phyloP scores from a whole-genome alignment of 345 rosid genomes.

The Populus euphratica region DNA sequence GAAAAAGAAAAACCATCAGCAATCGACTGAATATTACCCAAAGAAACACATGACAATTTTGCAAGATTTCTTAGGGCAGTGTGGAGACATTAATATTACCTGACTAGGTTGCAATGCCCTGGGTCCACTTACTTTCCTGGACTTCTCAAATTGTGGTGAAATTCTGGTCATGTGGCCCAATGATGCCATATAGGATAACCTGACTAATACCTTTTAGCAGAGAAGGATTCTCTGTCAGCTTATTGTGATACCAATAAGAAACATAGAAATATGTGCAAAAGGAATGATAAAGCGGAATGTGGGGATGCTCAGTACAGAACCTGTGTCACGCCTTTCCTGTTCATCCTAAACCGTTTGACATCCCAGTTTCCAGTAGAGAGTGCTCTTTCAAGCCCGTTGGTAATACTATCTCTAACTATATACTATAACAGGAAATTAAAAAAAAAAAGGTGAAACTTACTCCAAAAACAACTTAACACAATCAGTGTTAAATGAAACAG shows the following conservation, averaged over 20 bases:
- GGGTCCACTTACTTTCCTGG: constrained; percentile 99
- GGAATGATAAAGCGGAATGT: constrained; percentile 2
- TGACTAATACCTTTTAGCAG: constrained; percentile 55
- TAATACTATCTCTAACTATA: constrained; percentile 42
- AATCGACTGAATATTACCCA: constrained; percentile 5
- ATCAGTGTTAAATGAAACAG: background rate
- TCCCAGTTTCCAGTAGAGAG: constrained; percentile 94
- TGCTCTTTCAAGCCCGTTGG: constrained; percentile 72
- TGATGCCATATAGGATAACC: constrained; percentile 77
- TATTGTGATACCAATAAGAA: constrained; percentile 5
- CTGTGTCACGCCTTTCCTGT: constrained; percentile 97
- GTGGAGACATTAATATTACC: constrained; percentile 37
- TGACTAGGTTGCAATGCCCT: constrained; percentile 98
- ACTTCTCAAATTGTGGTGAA: constrained; percentile 86
- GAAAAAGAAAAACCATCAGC: background rate
- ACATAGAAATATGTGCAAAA: constrained; percentile 10
- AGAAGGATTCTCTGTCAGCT: constrained; percentile 22
- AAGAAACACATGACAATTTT: background rate
- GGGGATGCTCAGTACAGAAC: constrained; percentile 29
- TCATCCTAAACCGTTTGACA: constrained; percentile 88
- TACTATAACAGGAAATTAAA: constrained; percentile 19
- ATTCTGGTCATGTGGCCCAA: constrained; percentile 81
- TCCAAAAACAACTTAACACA: background rate
- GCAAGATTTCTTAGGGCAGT: background rate
- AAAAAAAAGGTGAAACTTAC: background rate